Conservation (phyloP, 2,329 filamentous ascomycete genomes). For the Ceratocystis smalleyi region DNA sequence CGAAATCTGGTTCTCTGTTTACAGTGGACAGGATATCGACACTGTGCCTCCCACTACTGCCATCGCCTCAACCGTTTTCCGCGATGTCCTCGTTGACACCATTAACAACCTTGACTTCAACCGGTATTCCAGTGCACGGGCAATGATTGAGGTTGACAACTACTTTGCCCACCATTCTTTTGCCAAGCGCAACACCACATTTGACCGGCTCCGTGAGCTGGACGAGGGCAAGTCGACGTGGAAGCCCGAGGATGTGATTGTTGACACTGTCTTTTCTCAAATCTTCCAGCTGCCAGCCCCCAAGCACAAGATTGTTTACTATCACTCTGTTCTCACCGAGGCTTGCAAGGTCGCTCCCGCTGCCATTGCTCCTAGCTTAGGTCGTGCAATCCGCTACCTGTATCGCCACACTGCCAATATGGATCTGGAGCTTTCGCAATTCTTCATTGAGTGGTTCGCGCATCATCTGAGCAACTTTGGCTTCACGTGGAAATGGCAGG, state of each 20-base stretch:
- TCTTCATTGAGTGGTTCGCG: slow-evolving; percentile 94
- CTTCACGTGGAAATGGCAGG: slow-evolving; percentile 98
- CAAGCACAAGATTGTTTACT: slow-evolving; percentile 92
- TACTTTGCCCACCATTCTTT: slow-evolving; percentile 86
- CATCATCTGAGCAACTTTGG: slow-evolving; percentile 98
- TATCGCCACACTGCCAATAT: slow-evolving; percentile 70
- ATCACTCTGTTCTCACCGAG: slow-evolving; percentile 87
- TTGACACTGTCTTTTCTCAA: slow-evolving; percentile 96
- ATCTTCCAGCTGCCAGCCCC: slow-evolving; percentile 73
- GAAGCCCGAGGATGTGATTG: slow-evolving; percentile 94
- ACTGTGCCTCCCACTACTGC: slow-evolving; percentile 66
- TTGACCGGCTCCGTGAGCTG: slow-evolving; percentile 67
- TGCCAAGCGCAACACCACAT: slow-evolving; percentile 80
- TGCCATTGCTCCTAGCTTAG: slow-evolving; percentile 87
- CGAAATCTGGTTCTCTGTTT: slow-evolving; percentile 88
- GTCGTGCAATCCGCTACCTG: slow-evolving; percentile 79
- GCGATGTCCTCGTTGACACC: slow-evolving; percentile 77
- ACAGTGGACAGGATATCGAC: slow-evolving; percentile 69
- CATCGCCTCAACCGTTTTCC: slow-evolving; percentile 67
- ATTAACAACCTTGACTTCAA: slow-evolving; percentile 93
- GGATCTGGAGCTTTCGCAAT: slow-evolving; percentile 71
- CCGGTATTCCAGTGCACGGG: slow-evolving; percentile 69
- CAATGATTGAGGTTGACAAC: slow-evolving; percentile 84
- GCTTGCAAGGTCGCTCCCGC: slow-evolving; percentile 90
- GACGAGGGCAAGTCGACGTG: slow-evolving; percentile 57